Evolutionary conservation across 108 stramenopile species (phyloP).

Genomic region (Pelagomonas calceolata): DNA sequence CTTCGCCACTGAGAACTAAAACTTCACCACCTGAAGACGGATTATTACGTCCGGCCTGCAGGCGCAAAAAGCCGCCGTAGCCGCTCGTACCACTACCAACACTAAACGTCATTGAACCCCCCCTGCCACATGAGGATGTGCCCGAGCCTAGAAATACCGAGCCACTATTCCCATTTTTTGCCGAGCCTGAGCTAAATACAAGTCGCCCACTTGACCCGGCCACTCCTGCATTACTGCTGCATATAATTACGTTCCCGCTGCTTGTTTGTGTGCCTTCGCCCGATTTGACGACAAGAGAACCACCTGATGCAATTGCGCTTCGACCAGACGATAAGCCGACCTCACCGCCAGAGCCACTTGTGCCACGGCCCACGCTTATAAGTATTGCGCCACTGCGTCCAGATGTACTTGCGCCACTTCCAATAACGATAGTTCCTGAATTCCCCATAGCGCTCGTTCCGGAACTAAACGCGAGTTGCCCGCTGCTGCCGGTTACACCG

Average conservation of each 20-base stretch:
- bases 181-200: neutral
- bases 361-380: neutral
- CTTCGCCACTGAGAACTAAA: neutral
- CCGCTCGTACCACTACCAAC: neutral
- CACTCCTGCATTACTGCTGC: neutral
- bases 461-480: neutral
- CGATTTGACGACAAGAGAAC: neutral
- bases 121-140: neutral
- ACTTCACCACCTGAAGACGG: neutral
- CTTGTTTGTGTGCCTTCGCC: neutral
- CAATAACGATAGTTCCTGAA: neutral
- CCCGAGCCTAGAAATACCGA: neutral
- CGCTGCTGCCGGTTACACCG: neutral
- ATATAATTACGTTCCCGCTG: neutral
- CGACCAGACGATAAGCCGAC: neutral
- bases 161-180: neutral
- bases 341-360: neutral
- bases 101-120: neutral
- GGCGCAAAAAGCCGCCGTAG: neutral
- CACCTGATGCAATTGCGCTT: neutral
- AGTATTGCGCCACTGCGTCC: neutral
- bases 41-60: neutral
- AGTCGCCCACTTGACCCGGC: neutral
- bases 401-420: neutral
- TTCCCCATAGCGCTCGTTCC: conserved; percentile 2